Base-by-base conservation (phyloP, 331 rosid species). In the Pyracantha coccinea region DNA sequence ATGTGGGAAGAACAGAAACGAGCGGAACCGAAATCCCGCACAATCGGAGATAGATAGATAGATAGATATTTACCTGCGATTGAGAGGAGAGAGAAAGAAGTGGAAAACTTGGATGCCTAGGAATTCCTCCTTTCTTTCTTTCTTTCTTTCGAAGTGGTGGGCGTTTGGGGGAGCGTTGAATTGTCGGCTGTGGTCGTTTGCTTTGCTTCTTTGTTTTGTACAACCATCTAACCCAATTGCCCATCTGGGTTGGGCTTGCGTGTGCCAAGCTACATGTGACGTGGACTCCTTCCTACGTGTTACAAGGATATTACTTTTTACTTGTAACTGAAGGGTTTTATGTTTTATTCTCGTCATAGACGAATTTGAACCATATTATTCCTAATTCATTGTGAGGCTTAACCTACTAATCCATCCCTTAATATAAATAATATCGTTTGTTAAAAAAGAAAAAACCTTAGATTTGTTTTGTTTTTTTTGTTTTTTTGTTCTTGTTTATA, bases 141-240 rank as follows among this genome's bases (percentile, higher is more conserved):
- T 4, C 29, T 33, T 33, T 33, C 2, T 33, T 33, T 7, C 11
- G 41, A n/a, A 44, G 35, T 14, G 60, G 10, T 21, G 66, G 9
- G 47, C 21, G 32, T 61, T 72, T 16, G 47, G 12, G 41, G 44
- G 21, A 10, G 76, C 76, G 68, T 72, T 72, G 76, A 72, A 72
- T 38, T 3, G 44, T 35, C 27, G 66, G 14, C 16, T 29, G 53
- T 4, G 28, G 57, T 38, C 25, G 76, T n/a, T 23, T 57, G 16
- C 21, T 2, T 54, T 28, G 52, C 60, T 32, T 8, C 64, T 28
- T 31, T 6, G 6, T 16, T 72, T 35, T 58, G 38, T 72, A 24
- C 38, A 57, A 11, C 68, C 1, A 38, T 4, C 13, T 38, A 38
- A 38, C 44, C 44, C 44, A 9, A 38, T 38, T 38, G 44, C 38